Base-by-base conservation (phyloP, 1,139 yeast genomes). In the Martiniozyma asiatica region DNA sequence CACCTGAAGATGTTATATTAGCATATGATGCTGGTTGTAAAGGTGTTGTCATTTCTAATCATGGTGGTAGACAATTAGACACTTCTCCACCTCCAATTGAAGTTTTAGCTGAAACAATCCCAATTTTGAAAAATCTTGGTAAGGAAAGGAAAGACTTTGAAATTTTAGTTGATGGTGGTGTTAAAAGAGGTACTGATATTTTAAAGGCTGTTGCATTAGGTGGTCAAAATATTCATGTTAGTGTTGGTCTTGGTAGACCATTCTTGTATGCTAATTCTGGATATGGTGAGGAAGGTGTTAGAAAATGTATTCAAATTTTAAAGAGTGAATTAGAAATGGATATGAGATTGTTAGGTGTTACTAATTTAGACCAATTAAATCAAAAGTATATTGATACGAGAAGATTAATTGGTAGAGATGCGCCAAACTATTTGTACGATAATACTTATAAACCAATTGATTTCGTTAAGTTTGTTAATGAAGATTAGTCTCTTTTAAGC, bases 41-140 rank as follows among this genome's bases (percentile, higher is more conserved):
- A 27, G 76, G 69, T 5, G 65, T 67, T 14, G 61, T 68, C 7
- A 51, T 68, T 20, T 68, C 74, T 6, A 68, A 68, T 41, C 74
- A 68, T 43, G 75, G 75, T 13, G 75, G 75, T 12, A 53, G 75
- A 35, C 72, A 68, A 35, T 48, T 68, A 34, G 75, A 68, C 32
- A 63, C 56, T 25, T 53, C 70, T 2, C 55, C 60, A 33, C 59
- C 73, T 0, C 65, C 74, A 1, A 49, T 68, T 25, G 65, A 66
- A 41, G 61, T 66, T 5, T 52, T 68, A 32, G 66, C 67, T 3
- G 72, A 67, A 33, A 53, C 65, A 11, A 55, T 59, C 42, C 60
- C 61, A 8, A 46, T 60, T 9, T 53, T 66, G 30, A 61, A 58
- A 31, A 48, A 56, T 27, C 33, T 34, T 17, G 34, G 37, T 11